Evolutionary conservation across 2,329 filamentous ascomycete genomes (phyloP), one percentile per base, ranked within the genome.

Genomic region (Fusarium sp.): DNA sequence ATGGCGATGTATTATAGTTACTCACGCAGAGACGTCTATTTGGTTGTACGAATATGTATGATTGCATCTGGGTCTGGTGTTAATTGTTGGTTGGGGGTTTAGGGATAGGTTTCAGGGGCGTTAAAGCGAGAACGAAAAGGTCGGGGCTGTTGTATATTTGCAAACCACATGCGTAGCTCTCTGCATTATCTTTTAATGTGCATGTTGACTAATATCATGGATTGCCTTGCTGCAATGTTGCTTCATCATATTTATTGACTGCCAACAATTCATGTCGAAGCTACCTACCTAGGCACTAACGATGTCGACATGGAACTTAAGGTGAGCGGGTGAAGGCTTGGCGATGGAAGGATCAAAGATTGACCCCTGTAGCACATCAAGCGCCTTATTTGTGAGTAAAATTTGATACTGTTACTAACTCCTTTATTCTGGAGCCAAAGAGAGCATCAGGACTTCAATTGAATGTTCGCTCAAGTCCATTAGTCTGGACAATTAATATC

Each of bases 11-110:
- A 61, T 50, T 36, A 68, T 73, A 64, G 33, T 27, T 53, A 22
- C 33, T 47, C 18, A 56, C 25, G 49, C 38, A 49, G 38, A 39
- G 36, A 63, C n/a, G 27, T 41, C 46, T 62, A 31, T 42, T 54
- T 47, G 39, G 56, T 33, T 66, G 61, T 70, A 70, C 36, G 60
- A 65, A 45, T 33, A 46, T 65, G 61, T 70, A 70, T 57, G 67
- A 68, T 61, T 73, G 66, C 66, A 60, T 73, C 53, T 65, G 44
- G 52, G 55, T 57, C 61, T 45, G 70, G 70, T 68, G 70, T 72
- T 73, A 41, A 35, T 52, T 55, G 42, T 20, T 35, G 53, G 54
- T 49, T 57, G 46, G 39, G 53, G 49, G 10, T 46, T 56, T 49
- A 20, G 46, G 4, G 46, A 38, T 33, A 25, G 42, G 33, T 36